Percentiles rank a stretch among this genome's conserved stretches.
Conservation (phyloP, 2,329 filamentous ascomycete species). For the Fusarium palustre region DNA sequence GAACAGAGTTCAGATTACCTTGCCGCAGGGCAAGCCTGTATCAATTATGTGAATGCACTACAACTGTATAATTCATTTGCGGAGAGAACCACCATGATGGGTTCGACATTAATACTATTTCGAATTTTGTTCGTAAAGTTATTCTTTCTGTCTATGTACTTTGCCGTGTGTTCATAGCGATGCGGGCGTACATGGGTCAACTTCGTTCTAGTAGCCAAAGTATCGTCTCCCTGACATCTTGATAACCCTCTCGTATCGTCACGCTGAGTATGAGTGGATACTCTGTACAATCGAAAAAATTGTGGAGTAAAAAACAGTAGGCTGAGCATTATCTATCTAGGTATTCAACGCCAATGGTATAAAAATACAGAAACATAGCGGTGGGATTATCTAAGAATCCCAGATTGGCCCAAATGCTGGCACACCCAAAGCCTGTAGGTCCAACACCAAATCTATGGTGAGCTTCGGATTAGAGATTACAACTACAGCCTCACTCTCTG, state of each 20-base stretch:
- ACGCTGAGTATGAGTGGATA: accelerated
- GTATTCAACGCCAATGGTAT: not conserved
- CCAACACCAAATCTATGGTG: constrained; percentile 72
- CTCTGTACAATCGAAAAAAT: too few relatives aligned
- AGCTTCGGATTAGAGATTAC: constrained; percentile 74
- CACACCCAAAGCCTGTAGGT: constrained; percentile 70
- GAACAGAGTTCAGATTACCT: not conserved
- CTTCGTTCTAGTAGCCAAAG: too few relatives aligned
- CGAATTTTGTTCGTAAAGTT: not conserved
- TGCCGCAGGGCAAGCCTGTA: not conserved
- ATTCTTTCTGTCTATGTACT: not conserved
- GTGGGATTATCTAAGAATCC: constrained; percentile 54
- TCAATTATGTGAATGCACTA: not conserved
- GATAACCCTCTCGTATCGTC: not conserved
- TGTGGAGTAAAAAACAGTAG: too few relatives aligned
- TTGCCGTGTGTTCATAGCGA: accelerated
- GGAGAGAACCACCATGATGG: not conserved
- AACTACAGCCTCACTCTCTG: constrained; percentile 73
- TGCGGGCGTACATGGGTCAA: accelerated
- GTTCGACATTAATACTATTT: not conserved
- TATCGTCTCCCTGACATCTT: accelerated
- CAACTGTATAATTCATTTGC: not conserved
- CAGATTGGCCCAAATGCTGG: constrained; percentile 77
- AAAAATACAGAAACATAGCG: not conserved
- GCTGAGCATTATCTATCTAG: not conserved